Evolutionary conservation across 495 filamentous ascomycete species (phyloP), one percentile per base, ranked within the genome.

Genomic region (Neurospora discreta): DNA sequence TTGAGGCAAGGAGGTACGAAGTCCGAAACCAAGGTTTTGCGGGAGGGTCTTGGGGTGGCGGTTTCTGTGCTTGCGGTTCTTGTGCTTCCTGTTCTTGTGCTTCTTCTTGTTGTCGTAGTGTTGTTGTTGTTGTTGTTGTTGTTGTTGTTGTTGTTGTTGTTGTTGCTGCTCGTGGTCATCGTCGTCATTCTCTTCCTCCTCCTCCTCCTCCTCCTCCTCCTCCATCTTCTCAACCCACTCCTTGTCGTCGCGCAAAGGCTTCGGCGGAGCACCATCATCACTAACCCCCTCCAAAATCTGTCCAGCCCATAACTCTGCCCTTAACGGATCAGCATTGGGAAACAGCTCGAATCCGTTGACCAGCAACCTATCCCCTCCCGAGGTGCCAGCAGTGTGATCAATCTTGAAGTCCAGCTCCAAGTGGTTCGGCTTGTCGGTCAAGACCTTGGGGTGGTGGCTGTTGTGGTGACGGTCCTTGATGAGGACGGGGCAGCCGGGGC

Each of bases 301-400:
- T 18, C 76, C 75, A 10, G 82, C 83, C 3, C 40, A 70, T 26
- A 84, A 76, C 9, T 60, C 60, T 30, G 71, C 71, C 69, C 70
- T 72, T 46, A 80, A 71, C 13, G 78, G 77, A 68, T 82, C 76
- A 8, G 76, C 68, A 38, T 78, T 74, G 20, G 84, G 84, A 44
- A 81, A 85, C 13, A 86, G 76, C 70, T 83, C 80, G 65, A 82
- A 81, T 58, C 78, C 81, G 75, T 85, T 86, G n/a, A 85, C 39
- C 39, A 81, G 71, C 15, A 86, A 77, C 8, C 79, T 76, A 65
- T 84, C 81, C 6, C 26, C 44, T 15, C 44, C 52, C 26, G 41
- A 40, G 40, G 46, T 68, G 52, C 74, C 76, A 9, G 73, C 70
- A 18, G 72, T 74, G 60, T 79, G 40, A 41, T 82, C 80, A 72